Percentiles rank a stretch among this genome's conserved stretches.
These are phyloP conservation scores for Aspergillus pseudoglaucus DNA, from an alignment of 2,329 filamentous ascomycete genomes.

Conservation along the genomic window DNA sequence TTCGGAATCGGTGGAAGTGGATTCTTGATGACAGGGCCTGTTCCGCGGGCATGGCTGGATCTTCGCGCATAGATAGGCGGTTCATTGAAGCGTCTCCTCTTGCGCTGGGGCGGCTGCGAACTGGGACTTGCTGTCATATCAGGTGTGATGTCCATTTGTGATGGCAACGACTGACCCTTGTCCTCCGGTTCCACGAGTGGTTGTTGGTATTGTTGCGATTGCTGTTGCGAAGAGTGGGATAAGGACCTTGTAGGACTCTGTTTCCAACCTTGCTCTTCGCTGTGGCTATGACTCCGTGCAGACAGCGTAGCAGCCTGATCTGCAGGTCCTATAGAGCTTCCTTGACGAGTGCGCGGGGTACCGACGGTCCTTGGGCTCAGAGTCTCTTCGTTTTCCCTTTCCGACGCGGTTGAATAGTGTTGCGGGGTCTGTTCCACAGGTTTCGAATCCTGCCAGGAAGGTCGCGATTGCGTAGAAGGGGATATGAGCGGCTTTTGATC, in stretches of 20 bases:
- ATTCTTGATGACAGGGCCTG: slow-evolving; percentile 36
- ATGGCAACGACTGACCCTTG: slow-evolving; percentile 9
- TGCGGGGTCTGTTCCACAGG: slow-evolving; percentile 22
- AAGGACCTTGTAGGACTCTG: slow-evolving; percentile 19
- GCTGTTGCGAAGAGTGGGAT: slow-evolving; percentile 7
- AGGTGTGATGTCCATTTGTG: slow-evolving; percentile 20
- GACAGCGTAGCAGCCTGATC: slow-evolving; percentile 14
- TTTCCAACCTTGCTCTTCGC: slow-evolving; percentile 22
- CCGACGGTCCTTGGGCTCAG: slow-evolving; percentile 67
- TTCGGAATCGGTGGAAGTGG: slow-evolving; percentile 28
- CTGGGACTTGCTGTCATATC: slow-evolving; percentile 13
- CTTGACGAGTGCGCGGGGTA: slow-evolving; percentile 22
- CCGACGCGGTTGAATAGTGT: slow-evolving; percentile 47
- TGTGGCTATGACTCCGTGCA: slow-evolving; percentile 11
- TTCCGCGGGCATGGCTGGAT: slow-evolving; percentile 36
- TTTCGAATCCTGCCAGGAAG: slow-evolving; percentile 38
- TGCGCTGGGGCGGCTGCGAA: slow-evolving; percentile 39
- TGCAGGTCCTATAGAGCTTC: slow-evolving; percentile 18
- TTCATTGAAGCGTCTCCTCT: slow-evolving; percentile 46
- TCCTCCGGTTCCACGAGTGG: slow-evolving; percentile 1
- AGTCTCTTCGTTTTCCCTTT: slow-evolving; percentile 65
- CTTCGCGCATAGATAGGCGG: slow-evolving; percentile 48
- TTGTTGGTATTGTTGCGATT: slow-evolving; percentile 3
- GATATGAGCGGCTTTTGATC: slow-evolving; percentile 22
- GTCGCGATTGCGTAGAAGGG: slow-evolving; percentile 21